phyloP scores from a whole-genome alignment of 768 basidiomycete species.

The Candolleomyces aberdarensis region DNA sequence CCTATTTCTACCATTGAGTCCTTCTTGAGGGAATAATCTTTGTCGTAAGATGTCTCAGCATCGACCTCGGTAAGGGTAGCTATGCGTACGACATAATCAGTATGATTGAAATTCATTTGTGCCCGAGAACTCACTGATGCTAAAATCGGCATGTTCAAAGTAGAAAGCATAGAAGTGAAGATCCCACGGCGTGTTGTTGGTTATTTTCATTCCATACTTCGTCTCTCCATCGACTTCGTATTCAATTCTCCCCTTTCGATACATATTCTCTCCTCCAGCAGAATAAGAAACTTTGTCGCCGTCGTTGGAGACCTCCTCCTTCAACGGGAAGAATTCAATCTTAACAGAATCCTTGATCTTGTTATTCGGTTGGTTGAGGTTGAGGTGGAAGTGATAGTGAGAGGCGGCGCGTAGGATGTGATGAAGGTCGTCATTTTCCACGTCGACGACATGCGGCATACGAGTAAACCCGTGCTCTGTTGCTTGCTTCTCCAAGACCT shows the following conservation, averaged over 20 bases:
- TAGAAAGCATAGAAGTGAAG: background rate
- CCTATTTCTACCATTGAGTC: constrained; percentile 31
- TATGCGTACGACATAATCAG: background rate
- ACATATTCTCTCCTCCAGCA: constrained; percentile 21
- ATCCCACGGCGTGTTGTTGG: constrained; percentile 22
- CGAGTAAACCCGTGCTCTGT: constrained; percentile 17
- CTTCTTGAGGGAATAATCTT: constrained; percentile 22
- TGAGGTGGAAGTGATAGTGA: constrained; percentile 28
- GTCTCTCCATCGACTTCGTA: background rate
- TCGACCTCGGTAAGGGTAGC: background rate
- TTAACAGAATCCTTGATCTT: constrained; percentile 13
- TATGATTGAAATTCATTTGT: background rate
- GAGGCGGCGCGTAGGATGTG: constrained; percentile 15
- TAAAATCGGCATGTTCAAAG: background rate
- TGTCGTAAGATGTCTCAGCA: constrained; percentile 5
- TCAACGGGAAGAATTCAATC: constrained; percentile 27
- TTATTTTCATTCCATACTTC: constrained; percentile 22
- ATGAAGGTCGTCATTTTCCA: constrained; percentile 12
- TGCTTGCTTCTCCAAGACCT: constrained; percentile 18
- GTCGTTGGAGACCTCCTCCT: constrained; percentile 13
- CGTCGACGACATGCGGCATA: constrained; percentile 9
- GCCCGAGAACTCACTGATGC: constrained; percentile 24
- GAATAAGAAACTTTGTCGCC: constrained; percentile 15
- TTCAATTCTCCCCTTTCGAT: constrained; percentile 16
- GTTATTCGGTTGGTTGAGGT: constrained; percentile 15